Percentiles rank a stretch among this genome's conserved stretches.
phyloP scores from a whole-genome alignment of 352 stramenopile species.

The Halophytophthora polymorphica region DNA sequence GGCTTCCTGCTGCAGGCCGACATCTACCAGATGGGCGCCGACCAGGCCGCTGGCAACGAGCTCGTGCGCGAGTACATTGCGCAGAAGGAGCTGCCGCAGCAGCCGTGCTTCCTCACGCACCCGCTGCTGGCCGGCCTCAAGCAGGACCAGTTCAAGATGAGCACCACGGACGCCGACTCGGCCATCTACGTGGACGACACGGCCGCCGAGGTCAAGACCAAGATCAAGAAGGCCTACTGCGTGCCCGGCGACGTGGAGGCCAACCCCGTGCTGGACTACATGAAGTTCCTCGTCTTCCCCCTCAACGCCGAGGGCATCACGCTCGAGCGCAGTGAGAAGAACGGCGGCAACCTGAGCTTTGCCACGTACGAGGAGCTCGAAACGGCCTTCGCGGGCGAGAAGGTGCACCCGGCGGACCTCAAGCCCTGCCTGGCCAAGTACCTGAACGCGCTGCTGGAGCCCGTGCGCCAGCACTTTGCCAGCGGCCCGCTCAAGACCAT shows the following conservation, averaged over 20 bases:
- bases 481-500: conserved; percentile 94
- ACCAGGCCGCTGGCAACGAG: conserved; percentile 95
- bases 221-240: conserved; percentile 99
- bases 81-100: conserved; percentile 66
- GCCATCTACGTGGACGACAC: conserved; percentile 99
- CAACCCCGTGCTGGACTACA: conserved; percentile 97
- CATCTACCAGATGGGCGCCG: conserved; percentile 98
- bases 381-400: conserved; percentile 87
- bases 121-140: conserved; percentile 98
- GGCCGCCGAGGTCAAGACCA: conserved; percentile 92
- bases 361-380: conserved; percentile 88
- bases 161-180: conserved; percentile 96
- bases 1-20: conserved; percentile 98
- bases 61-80: conserved; percentile 97
- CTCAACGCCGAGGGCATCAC: conserved; percentile 64
- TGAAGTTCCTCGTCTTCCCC: conserved; percentile 95
- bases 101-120: conserved; percentile 95
- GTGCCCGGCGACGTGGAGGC: conserved; percentile 81
- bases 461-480: conserved; percentile 96
- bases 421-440: conserved; percentile 93
- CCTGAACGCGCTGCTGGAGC: conserved; percentile 94
- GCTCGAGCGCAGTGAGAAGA: conserved; percentile 82
- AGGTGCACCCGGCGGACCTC: conserved; percentile 96
- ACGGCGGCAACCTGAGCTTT: conserved; percentile 87
- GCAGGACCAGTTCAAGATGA: conserved; percentile 99